A percentile compares a stretch with the other conserved stretches of the same genome.
Conservation (phyloP, 116 monocot species). For the Phalaenopsis hybrid region DNA sequence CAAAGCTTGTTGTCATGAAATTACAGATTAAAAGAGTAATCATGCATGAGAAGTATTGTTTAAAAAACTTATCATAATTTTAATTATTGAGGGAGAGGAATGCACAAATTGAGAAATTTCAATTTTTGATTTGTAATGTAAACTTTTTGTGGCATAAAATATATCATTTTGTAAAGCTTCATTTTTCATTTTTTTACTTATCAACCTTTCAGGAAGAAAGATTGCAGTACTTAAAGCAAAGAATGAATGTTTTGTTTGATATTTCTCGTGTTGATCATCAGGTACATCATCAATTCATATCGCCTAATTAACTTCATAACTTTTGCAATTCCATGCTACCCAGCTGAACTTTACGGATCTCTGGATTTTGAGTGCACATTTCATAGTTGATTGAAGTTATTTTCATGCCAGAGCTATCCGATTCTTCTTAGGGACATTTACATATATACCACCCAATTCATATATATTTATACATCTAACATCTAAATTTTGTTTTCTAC, state of each 20-base stretch:
- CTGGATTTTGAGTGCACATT: too few species aligned
- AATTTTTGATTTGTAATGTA: background rate
- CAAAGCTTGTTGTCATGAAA: too few species aligned
- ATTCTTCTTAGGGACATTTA: too few species aligned
- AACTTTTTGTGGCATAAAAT: background rate
- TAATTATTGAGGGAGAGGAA: background rate
- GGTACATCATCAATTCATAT: slow-evolving; percentile 23
- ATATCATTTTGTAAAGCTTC: background rate
- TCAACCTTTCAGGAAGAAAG: slow-evolving; percentile 60
- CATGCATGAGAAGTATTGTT: background rate
- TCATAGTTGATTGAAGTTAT: too few species aligned
- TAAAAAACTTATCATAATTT: background rate
- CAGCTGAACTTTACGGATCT: too few species aligned
- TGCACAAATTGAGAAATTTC: background rate
- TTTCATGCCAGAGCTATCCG: too few species aligned
- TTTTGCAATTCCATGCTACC: too few species aligned
- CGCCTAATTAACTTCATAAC: background rate
- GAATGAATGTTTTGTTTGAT: slow-evolving; percentile 71
- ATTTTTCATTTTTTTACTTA: background rate
- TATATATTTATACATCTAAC: too few species aligned
- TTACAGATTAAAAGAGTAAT: too few species aligned
- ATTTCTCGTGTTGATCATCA: slow-evolving; percentile 66
- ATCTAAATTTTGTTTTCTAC: too few species aligned
- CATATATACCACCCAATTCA: too few species aligned
- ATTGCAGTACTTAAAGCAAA: slow-evolving; percentile 51